Base-by-base conservation (phyloP, 108 stramenopile genomes). In the Fragilaria crotonensis region DNA sequence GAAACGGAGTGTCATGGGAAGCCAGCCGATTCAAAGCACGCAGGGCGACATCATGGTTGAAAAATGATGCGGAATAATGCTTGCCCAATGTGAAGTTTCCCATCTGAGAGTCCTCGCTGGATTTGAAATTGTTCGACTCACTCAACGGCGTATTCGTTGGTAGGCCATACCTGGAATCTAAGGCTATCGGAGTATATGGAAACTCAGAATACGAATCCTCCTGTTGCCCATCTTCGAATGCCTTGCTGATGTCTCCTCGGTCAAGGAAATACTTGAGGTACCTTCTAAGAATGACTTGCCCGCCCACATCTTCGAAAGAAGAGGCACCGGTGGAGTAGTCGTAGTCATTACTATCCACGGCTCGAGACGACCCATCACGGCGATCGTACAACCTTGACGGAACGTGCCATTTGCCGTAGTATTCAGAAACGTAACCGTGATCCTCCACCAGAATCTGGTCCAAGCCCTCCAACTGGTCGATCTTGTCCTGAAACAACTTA, bases 381-480 rank as follows among this genome's bases (percentile, higher is more conserved):
- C n/a, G n/a, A n/a, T n/a, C n/a, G n/a, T n/a, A n/a, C n/a, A n/a
- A n/a, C n/a, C n/a, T n/a, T n/a, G n/a, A n/a, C n/a, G n/a, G n/a
- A n/a, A n/a, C n/a, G 30, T 67, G 66, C 47, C 48, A 60, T 30
- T 67, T 67, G 4, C 66, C 66, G 58, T 67, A 67, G 52, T 59
- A 67, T 60, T 67, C 66, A 18, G 48, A 26, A 7, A 33, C 48
- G 28, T 67, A 67, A 5, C 61, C 61, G 14, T 23, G 46, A 33
- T 67, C 1, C 21, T 54, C 1, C 7, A 44, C 30, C 45, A 65
- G 41, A 17, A 65, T 54, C 9, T 65, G 55, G 48, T 65, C 64
- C 54, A 56, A 55, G 25, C 36, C 41, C 14, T 45, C n/a, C 4
- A 63, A n/a, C 7, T 11, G 11, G 20, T 57, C 41, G 49, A 52